Evolutionary conservation across 257 asterid species (phyloP).

Genomic region (Parsonsia alboflavescens): DNA sequence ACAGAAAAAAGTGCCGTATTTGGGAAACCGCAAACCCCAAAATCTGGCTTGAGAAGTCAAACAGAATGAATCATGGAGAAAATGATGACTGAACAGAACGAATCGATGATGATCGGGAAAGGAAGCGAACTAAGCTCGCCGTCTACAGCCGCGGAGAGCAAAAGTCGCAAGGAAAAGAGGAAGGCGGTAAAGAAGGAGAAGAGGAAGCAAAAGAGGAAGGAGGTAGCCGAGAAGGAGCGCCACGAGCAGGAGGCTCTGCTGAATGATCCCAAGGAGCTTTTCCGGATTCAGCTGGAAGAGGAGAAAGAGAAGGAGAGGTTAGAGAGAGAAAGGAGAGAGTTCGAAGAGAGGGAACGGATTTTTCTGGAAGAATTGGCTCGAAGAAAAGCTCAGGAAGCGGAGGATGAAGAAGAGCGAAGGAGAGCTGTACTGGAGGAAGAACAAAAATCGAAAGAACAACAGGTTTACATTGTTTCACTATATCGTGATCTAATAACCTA

Average conservation of each 20-base stretch:
- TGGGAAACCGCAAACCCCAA: constrained; percentile 5
- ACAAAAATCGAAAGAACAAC: constrained; percentile 32
- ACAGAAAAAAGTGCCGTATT: no score
- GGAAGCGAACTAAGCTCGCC: constrained; percentile 12
- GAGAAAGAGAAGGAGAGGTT: constrained; percentile 61
- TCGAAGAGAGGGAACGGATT: constrained; percentile 74
- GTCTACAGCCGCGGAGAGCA: constrained; percentile 19
- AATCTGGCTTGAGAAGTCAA: background rate
- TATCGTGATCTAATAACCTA: background rate
- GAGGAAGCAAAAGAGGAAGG: constrained; percentile 82
- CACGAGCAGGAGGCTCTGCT: constrained; percentile 63
- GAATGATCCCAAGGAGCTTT: constrained; percentile 71
- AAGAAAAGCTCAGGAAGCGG: constrained; percentile 42
- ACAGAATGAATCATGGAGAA: background rate
- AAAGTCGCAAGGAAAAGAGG: constrained; percentile 65
- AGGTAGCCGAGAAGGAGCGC: constrained; percentile 64
- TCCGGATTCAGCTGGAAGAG: constrained; percentile 60
- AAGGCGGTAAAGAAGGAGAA: constrained; percentile 79
- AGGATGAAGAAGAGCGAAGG: constrained; percentile 50
- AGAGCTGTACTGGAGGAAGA: constrained; percentile 40
- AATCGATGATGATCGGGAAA: constrained; percentile 17
- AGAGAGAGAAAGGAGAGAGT: constrained; percentile 61
- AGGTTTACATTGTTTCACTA: constrained; percentile 29
- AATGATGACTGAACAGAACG: constrained; percentile 22
- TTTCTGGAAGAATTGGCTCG: constrained; percentile 67